These are phyloP conservation scores for Hortiboletus rubellus DNA, from an alignment of 1,284 basidiomycete species.

Conservation along the genomic window DNA sequence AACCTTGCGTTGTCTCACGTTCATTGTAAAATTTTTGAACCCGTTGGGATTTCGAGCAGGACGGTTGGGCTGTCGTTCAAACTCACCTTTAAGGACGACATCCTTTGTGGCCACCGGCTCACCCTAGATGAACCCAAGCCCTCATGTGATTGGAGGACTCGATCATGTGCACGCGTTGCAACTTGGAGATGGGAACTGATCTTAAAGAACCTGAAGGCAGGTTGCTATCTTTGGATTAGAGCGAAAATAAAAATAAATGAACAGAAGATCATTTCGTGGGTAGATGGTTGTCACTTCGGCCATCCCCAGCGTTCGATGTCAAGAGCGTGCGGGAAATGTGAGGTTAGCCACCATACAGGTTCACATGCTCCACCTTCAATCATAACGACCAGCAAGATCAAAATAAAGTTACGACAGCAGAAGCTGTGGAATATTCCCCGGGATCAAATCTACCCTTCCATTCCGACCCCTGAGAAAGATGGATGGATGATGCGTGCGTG, in stretches of 20 bases:
- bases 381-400: background rate
- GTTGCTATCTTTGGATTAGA: conserved; percentile 18
- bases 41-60: background rate
- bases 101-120: background rate
- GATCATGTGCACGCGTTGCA: background rate
- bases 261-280: conserved; percentile 1
- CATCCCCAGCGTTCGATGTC: conserved; percentile 9
- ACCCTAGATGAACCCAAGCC: background rate
- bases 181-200: conserved; percentile 12
- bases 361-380: background rate
- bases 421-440: background rate
- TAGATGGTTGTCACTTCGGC: conserved; percentile 6
- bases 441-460: conserved; percentile 14
- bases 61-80: background rate
- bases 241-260: background rate
- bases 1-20: conserved; percentile 9
- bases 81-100: background rate
- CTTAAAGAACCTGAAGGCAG: background rate
- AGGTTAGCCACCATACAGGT: background rate
- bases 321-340: conserved; percentile 13
- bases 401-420: background rate
- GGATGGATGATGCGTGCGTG: conserved; percentile 5
- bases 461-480: conserved; percentile 17
- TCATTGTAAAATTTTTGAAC: background rate
- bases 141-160: background rate